Evolutionary conservation across 2,329 filamentous ascomycete species (phyloP).

Genomic region (Sporothrix schenckii): DNA sequence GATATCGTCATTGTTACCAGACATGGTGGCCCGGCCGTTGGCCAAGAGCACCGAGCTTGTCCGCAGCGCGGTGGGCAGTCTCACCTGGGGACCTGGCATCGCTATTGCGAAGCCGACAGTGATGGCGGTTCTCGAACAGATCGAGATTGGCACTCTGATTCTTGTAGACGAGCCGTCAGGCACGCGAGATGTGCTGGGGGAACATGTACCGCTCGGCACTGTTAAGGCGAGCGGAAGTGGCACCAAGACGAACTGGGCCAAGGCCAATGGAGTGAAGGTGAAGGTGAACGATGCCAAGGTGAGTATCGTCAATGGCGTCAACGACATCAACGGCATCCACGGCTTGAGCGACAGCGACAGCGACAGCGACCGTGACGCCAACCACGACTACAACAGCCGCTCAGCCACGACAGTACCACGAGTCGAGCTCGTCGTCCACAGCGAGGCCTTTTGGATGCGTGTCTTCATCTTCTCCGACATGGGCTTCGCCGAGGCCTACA

Average conservation of each 20-base stretch:
- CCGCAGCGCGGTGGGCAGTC: constrained; percentile 49
- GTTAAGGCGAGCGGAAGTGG: constrained; percentile 13
- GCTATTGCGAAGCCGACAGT: constrained; percentile 52
- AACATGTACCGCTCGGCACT: constrained; percentile 42
- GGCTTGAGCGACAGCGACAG: not conserved
- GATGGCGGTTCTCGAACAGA: constrained; percentile 50
- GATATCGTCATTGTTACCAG: constrained; percentile 38
- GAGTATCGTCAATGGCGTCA: constrained; percentile 5
- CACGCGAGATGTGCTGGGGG: constrained; percentile 50
- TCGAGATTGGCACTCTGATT: constrained; percentile 53
- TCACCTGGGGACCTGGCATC: constrained; percentile 54
- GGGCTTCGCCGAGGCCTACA: constrained; percentile 72
- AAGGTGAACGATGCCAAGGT: not conserved
- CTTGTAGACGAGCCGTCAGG: constrained; percentile 53
- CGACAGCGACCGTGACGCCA: not conserved
- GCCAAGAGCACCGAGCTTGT: constrained; percentile 47
- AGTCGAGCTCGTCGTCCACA: constrained; percentile 62
- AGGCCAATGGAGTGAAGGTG: constrained; percentile 13
- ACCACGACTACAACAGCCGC: not conserved
- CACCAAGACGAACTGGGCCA: not conserved
- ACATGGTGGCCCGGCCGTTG: constrained; percentile 46
- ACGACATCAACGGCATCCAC: constrained; percentile 5
- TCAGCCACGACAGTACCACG: constrained; percentile 45
- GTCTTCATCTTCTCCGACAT: constrained; percentile 72
- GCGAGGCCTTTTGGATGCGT: constrained; percentile 67